Percentiles rank a stretch among this genome's conserved stretches.
These are phyloP conservation scores for Cocos nucifera DNA, from an alignment of 176 grass and related monocot species.

Conservation along the genomic window DNA sequence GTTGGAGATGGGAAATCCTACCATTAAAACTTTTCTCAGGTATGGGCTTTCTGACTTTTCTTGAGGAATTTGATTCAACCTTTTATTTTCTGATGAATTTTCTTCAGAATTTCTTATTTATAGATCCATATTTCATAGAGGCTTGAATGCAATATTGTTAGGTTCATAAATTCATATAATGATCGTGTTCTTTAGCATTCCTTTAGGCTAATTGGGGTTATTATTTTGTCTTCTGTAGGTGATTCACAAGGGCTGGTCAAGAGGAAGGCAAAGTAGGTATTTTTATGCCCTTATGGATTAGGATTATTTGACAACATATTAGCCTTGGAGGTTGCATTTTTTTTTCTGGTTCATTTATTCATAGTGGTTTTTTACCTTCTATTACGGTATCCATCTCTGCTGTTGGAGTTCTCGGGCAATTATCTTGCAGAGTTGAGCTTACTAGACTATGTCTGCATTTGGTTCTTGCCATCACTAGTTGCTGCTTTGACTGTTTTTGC, in stretches of 20 bases:
- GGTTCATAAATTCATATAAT: too few species aligned
- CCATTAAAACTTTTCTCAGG: conserved; percentile 79
- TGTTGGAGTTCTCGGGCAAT: background rate
- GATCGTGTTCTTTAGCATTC: too few species aligned
- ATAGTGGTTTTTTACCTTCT: background rate
- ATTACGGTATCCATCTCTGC: background rate
- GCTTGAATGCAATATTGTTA: too few species aligned
- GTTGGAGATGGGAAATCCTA: conserved; percentile 83
- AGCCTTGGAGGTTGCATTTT: too few species aligned
- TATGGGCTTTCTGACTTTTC: background rate
- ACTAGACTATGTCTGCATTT: conserved; percentile 7
- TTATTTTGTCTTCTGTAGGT: conserved; percentile 27
- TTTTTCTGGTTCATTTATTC: background rate
- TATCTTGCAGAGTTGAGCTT: conserved; percentile 15
- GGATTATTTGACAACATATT: too few species aligned
- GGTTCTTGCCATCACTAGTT: conserved; percentile 5
- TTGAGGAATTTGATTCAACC: too few species aligned
- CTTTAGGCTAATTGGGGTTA: background rate
- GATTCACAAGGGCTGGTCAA: conserved; percentile 41
- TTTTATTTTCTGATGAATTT: too few species aligned
- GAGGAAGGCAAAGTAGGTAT: conserved; percentile 50
- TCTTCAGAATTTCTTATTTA: too few species aligned
- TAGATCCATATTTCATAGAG: too few species aligned
- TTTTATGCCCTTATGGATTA: background rate
- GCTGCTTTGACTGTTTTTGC: conserved; percentile 4